These are phyloP conservation scores for Saccharomycopsis selenospora DNA, from an alignment of 805 yeast genomes.

Conservation along the genomic window DNA sequence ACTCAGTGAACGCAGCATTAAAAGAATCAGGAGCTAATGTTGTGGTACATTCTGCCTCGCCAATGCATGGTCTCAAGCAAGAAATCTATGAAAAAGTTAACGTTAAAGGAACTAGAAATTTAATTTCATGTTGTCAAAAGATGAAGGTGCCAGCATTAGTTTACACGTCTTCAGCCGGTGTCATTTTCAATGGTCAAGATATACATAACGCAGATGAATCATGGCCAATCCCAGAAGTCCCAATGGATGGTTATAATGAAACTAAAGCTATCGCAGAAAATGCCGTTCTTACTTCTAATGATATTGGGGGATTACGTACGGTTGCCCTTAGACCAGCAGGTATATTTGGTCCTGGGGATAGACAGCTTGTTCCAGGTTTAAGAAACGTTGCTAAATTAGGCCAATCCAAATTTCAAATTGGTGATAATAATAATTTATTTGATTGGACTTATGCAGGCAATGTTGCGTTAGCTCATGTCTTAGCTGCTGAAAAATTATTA, in stretches of 20 bases:
- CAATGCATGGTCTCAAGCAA: conserved; percentile 82
- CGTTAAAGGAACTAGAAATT: conserved; percentile 77
- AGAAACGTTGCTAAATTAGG: conserved; percentile 75
- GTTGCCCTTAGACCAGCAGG: conserved; percentile 96
- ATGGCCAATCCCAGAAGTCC: conserved; percentile 85
- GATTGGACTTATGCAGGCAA: conserved; percentile 99
- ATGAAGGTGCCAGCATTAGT: conserved; percentile 54
- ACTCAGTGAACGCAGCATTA: conserved; percentile 62
- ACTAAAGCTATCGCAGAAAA: conserved; percentile 90
- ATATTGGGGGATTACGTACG: conserved; percentile 54
- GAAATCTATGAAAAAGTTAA: conserved; percentile 83
- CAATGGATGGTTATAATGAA: conserved; percentile 95
- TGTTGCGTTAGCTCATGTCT: conserved; percentile 92
- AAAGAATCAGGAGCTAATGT: conserved; percentile 53
- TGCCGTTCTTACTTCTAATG: conserved; percentile 69
- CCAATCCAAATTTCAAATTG: conserved; percentile 88
- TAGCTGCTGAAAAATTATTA: conserved; percentile 76
- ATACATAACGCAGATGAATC: conserved; percentile 87
- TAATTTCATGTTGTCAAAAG: conserved; percentile 55
- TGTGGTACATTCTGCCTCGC: conserved; percentile 94
- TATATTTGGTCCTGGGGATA: conserved; percentile 96
- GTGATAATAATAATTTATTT: conserved; percentile 87
- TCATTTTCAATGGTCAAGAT: conserved; percentile 92
- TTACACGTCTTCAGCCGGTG: conserved; percentile 97
- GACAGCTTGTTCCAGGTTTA: conserved; percentile 91